Evolutionary conservation across 2,329 filamentous ascomycete genomes (phyloP), one percentile per base, ranked within the genome.

Genomic region (Sclerotinia spermophila): DNA sequence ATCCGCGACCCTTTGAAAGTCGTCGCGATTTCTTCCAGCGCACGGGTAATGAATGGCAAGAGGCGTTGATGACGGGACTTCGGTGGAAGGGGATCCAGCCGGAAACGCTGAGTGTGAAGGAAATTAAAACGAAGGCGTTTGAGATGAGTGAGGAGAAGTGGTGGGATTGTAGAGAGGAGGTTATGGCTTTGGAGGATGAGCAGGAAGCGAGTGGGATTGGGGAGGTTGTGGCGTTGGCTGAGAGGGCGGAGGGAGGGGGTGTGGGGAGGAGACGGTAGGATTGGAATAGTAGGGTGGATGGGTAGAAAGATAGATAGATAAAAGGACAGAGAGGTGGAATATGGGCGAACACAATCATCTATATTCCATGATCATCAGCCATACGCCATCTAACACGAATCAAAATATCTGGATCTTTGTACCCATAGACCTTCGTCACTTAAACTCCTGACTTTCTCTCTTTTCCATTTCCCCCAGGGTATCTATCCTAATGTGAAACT

Each of bases 81-180:
- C 87, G 89, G 72, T 89, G 88, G 83, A 90, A 89, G 80, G 87
- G 87, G 45, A 83, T 88, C 59, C 86, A 89, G 74, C 86, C 87
- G 4, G 91, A 92, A 80, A 86, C 88, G 55, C 86, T 93, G 74
- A 85, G 88, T 0, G 84, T 96, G 78, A 99, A 99, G 84, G 96
- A 98, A 83, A 89, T 98, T 77, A 94, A 97, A 80, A 91, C 94
- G 77, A 90, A 89, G 79, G 96, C 94, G 1, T 99, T 97, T 80
- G 91, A 93, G 78, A 86, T 93, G 74, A 94, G 94, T 55, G 96
- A 99, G 81, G 92, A 94, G 82, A 97, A 97, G 81, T 99, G 96
- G 96, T 99, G 96, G 96, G 96, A 97, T 84, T 94, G 91, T 79
- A 87, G 96, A 76, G 96, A 99, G 83, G 95, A 98, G 82, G 92